Conservation (phyloP, 2,329 filamentous ascomycete species). For the Ascochyta pisi region DNA sequence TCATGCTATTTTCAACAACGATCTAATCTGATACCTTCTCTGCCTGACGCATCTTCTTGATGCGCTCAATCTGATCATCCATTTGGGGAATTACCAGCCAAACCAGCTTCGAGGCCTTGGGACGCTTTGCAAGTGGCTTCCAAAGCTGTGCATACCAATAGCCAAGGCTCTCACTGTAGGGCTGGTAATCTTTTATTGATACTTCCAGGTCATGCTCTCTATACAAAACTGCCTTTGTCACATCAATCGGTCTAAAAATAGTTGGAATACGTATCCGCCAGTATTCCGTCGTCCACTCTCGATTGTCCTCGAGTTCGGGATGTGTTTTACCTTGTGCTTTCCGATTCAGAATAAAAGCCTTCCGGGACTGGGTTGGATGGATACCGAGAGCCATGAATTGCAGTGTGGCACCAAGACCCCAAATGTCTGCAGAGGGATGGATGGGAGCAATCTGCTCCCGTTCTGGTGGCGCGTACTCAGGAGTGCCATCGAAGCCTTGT, state of each 20-base stretch:
- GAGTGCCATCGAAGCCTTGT: conserved; percentile 21
- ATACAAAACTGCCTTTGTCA: conserved; percentile 5
- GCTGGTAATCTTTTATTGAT: background rate
- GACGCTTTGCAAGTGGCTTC: background rate
- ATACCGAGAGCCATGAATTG: conserved; percentile 27
- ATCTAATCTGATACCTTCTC: background rate
- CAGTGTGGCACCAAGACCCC: conserved; percentile 30
- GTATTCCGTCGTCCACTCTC: conserved; percentile 3
- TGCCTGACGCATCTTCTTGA: background rate
- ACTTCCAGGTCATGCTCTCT: background rate
- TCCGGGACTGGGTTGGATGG: conserved; percentile 13
- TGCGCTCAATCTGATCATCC: background rate
- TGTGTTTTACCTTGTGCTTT: background rate
- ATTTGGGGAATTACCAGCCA: background rate
- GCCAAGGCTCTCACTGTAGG: conserved; percentile 19
- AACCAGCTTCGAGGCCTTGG: conserved; percentile 4
- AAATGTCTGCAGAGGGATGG: conserved; percentile 30
- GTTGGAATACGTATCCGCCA: conserved; percentile 2
- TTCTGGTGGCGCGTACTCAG: conserved; percentile 29
- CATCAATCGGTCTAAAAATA: conserved; percentile 20
- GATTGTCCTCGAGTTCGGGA: background rate
- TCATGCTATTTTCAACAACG: background rate
- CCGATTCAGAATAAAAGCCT: conserved; percentile 11
- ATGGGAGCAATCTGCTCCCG: conserved; percentile 13
- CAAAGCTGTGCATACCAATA: conserved; percentile 22